These are phyloP conservation scores for Fusarium piperis DNA, from an alignment of 2,329 filamentous ascomycete genomes.

Conservation along the genomic window DNA sequence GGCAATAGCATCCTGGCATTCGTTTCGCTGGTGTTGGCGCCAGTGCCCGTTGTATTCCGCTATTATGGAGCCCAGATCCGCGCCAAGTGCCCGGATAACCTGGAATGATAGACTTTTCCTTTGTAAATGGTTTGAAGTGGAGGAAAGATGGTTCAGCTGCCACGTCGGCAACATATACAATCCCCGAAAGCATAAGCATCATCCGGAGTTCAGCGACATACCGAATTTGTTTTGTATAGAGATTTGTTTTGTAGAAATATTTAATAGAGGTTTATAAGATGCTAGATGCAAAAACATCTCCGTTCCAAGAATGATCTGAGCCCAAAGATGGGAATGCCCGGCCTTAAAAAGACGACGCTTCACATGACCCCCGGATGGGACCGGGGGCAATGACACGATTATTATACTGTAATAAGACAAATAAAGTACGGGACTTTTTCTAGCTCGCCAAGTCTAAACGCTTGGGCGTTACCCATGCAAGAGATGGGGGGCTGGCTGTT, in stretches of 20 bases:
- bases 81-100: constrained; percentile 32
- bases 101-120: constrained; percentile 6
- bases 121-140: neutral
- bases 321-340: neutral
- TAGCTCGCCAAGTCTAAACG: neutral
- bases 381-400: neutral
- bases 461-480: neutral
- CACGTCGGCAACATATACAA: neutral
- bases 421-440: neutral
- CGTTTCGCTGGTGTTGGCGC: constrained; percentile 47
- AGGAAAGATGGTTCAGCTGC: neutral
- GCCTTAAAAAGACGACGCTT: neutral
- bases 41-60: constrained; percentile 33
- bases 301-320: neutral
- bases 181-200: neutral
- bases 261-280: neutral
- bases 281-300: neutral
- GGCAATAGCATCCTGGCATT: constrained; percentile 57
- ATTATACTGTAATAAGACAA: neutral
- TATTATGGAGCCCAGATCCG: constrained; percentile 38
- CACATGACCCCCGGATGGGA: neutral
- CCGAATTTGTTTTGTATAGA: neutral
- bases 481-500: neutral
- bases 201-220: neutral
- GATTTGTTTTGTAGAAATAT: neutral